Conservation (phyloP, 179 eudicot genomes). For the Corrigiola litoralis region DNA sequence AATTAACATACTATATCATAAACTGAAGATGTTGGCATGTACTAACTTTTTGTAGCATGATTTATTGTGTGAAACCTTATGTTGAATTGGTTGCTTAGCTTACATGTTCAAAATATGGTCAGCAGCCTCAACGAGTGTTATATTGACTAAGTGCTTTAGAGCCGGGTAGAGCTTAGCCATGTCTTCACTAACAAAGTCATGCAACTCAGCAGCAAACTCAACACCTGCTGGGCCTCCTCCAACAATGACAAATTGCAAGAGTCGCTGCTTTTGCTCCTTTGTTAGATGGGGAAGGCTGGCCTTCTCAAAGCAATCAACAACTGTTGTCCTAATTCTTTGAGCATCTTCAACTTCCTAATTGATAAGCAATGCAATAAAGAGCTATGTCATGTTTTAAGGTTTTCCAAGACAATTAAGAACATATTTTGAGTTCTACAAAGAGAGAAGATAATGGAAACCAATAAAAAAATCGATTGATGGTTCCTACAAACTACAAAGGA, state of each 20-base stretch:
- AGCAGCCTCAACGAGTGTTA: constrained; percentile 68
- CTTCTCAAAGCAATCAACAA: constrained; percentile 73
- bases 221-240: constrained; percentile 91
- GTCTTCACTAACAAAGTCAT: constrained; percentile 64
- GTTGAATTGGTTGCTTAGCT: constrained; percentile 12
- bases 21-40: background rate
- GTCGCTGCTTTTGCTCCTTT: constrained; percentile 49
- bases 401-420: background rate
- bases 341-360: constrained; percentile 79
- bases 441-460: background rate
- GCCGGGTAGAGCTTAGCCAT: constrained; percentile 51
- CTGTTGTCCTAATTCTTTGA: constrained; percentile 58
- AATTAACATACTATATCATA: background rate
- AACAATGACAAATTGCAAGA: constrained; percentile 66
- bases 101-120: constrained; percentile 69
- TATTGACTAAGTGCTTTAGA: constrained; percentile 45
- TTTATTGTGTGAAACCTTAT: too few relatives aligned
- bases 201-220: constrained; percentile 75
- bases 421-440: background rate
- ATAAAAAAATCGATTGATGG: too few relatives aligned
- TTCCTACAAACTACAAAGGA: too few relatives aligned
- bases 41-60: too few relatives aligned
- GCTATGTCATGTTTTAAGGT: background rate
- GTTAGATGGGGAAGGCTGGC: constrained; percentile 61
- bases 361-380: background rate